phyloP scores from a whole-genome alignment of 768 basidiomycete species.

The Lentinula sp. region DNA sequence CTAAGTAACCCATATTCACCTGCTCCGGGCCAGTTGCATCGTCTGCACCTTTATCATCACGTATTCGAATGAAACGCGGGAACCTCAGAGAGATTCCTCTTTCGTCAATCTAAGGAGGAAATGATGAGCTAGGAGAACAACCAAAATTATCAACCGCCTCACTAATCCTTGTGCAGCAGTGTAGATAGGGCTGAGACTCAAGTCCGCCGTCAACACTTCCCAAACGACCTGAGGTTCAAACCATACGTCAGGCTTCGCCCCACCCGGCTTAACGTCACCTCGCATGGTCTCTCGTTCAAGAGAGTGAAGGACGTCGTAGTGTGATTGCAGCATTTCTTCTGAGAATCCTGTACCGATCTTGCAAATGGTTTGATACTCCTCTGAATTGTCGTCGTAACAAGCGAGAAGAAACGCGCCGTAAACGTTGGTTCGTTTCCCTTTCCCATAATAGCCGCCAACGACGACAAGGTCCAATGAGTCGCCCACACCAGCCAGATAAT shows the following conservation, averaged over 20 bases:
- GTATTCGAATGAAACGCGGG: slow-evolving; percentile 86
- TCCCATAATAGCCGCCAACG: slow-evolving; percentile 96
- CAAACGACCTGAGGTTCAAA: slow-evolving; percentile 97
- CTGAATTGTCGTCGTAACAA: slow-evolving; percentile 91
- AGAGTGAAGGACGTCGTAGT: slow-evolving; percentile 78
- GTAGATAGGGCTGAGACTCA: slow-evolving; percentile 94
- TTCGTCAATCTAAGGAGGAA: slow-evolving; percentile 58
- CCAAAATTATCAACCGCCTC: slow-evolving; percentile 18
- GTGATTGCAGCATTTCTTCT: slow-evolving; percentile 79
- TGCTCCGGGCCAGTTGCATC: slow-evolving; percentile 93
- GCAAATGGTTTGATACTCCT: slow-evolving; percentile 96
- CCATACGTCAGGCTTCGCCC: slow-evolving; percentile 96
- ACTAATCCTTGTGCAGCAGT: slow-evolving; percentile 92
- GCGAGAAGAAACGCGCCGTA: slow-evolving; percentile 98
- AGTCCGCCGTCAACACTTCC: slow-evolving; percentile 96
- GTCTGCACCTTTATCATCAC: slow-evolving; percentile 91
- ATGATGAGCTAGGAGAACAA: slow-evolving; percentile 5
- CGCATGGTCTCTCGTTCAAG: slow-evolving; percentile 65
- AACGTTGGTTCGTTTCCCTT: slow-evolving; percentile 95
- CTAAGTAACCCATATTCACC: slow-evolving; percentile 45
- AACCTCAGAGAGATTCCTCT: slow-evolving; percentile 95
- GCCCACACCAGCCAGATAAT: slow-evolving; percentile 93
- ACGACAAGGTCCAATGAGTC: slow-evolving; percentile 97
- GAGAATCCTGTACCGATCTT: slow-evolving; percentile 99
- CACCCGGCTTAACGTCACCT: slow-evolving; percentile 83